A percentile compares a stretch with the other conserved stretches of the same genome.
Evolutionary conservation across 768 basidiomycete genomes (phyloP).

Genomic region (Russula vinacea): DNA sequence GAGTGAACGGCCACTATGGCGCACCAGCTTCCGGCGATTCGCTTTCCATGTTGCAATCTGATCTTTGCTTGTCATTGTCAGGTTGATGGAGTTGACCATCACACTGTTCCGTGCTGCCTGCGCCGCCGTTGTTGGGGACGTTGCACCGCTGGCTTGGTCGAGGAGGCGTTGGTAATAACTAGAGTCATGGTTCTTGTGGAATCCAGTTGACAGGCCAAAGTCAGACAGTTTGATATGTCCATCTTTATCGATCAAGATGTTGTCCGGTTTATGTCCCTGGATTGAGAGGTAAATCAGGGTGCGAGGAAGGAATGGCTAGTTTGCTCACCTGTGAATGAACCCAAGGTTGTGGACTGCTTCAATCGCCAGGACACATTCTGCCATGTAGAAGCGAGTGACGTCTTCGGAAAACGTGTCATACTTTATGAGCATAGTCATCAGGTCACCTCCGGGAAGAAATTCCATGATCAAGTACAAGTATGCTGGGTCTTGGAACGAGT

Average conservation of each 20-base stretch:
- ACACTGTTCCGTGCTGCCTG: constrained; percentile 84
- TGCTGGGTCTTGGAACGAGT: constrained; percentile 94
- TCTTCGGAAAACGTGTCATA: constrained; percentile 99
- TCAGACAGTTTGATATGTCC: constrained; percentile 98
- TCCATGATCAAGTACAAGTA: constrained; percentile 99
- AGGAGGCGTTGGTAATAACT: constrained; percentile 89
- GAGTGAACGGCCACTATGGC: constrained; percentile 30
- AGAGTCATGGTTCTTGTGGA: constrained; percentile 97
- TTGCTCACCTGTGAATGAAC: constrained; percentile 88
- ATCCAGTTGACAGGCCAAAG: constrained; percentile 98
- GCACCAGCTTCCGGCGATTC: constrained; percentile 88
- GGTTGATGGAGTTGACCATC: constrained; percentile 94
- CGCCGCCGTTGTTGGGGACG: constrained; percentile 42
- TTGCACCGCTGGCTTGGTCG: constrained; percentile 56
- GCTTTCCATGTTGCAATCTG: constrained; percentile 99
- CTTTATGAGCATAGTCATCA: constrained; percentile 99
- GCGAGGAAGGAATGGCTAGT: constrained; percentile 4
- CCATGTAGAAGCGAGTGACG: constrained; percentile 96
- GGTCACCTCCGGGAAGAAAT: constrained; percentile 94
- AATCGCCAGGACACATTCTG: constrained; percentile 96
- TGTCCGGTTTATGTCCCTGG: constrained; percentile 97
- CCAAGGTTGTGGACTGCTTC: constrained; percentile 97
- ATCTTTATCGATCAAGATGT: constrained; percentile 95
- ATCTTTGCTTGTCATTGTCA: constrained; percentile 92
- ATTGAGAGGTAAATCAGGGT: constrained; percentile 16